Percentiles rank a stretch among this genome's conserved stretches.
Conservation (phyloP, 163 green algal genomes). For the Coccomyxa subellipsoidea region DNA sequence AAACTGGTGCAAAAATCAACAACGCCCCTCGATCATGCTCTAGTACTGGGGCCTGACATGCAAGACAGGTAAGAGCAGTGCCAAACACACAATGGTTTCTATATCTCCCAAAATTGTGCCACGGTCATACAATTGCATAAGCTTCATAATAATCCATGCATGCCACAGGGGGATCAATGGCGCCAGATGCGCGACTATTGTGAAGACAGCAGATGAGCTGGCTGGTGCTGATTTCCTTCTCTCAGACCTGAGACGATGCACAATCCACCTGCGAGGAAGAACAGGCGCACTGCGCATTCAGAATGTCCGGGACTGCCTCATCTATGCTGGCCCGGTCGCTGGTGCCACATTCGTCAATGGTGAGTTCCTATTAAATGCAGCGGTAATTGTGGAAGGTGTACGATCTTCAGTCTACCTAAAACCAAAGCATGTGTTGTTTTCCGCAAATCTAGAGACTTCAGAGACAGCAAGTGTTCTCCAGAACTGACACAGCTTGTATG, state of each 20-base stretch:
- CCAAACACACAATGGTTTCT: too few relatives aligned
- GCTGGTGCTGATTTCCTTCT: slow-evolving; percentile 15
- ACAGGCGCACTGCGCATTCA: slow-evolving; percentile 18
- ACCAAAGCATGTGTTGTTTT: too few relatives aligned
- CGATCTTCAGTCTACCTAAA: too few relatives aligned
- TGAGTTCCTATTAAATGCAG: slow-evolving; percentile 56
- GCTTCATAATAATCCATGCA: too few relatives aligned
- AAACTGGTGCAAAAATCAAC: background rate
- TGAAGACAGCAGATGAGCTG: slow-evolving; percentile 15
- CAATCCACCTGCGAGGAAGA: slow-evolving; percentile 11
- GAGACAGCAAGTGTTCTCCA: too few relatives aligned
- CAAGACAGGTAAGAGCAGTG: too few relatives aligned
- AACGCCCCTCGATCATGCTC: background rate
- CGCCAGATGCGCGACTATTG: slow-evolving; percentile 7
- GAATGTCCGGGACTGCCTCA: slow-evolving; percentile 11
- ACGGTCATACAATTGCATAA: too few relatives aligned
- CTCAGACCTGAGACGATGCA: slow-evolving; percentile 13
- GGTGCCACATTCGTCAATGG: slow-evolving; percentile 23
- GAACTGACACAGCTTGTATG: too few relatives aligned
- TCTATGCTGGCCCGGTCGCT: slow-evolving; percentile 4
- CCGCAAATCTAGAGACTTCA: too few relatives aligned
- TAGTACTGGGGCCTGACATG: too few relatives aligned
- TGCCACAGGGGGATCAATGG: background rate
- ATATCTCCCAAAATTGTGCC: background rate
- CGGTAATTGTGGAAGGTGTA: too few relatives aligned